Evolutionary conservation across 2,329 filamentous ascomycete genomes (phyloP).

Genomic region (Cadophora gregata): DNA sequence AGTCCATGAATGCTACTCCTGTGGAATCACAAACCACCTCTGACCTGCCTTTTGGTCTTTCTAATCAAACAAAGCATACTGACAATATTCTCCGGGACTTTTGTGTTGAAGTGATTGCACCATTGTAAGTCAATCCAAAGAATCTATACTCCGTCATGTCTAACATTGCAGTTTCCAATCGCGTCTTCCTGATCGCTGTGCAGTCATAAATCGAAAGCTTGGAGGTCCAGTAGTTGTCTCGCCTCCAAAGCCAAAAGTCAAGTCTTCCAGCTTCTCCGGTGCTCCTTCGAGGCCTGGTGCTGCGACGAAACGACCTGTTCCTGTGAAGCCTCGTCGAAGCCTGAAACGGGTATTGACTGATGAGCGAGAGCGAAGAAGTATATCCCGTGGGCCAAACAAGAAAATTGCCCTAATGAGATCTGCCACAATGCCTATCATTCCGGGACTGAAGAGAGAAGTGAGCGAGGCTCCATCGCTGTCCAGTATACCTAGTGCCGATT

Average conservation of each 20-base stretch:
- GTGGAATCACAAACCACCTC: slow-evolving; percentile 48
- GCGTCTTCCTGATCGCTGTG: slow-evolving; percentile 74
- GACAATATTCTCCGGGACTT: slow-evolving; percentile 74
- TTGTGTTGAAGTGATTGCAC: slow-evolving; percentile 79
- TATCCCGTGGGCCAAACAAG: slow-evolving; percentile 61
- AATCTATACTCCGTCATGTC: slow-evolving; percentile 22
- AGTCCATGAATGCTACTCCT: slow-evolving; percentile 53
- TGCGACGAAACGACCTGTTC: slow-evolving; percentile 54
- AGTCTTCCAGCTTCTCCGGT: slow-evolving; percentile 49
- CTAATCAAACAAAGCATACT: slow-evolving; percentile 33
- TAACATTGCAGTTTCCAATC: slow-evolving; percentile 69
- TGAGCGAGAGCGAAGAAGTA: slow-evolving; percentile 59
- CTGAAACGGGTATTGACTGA: slow-evolving; percentile 68
- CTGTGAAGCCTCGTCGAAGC: slow-evolving; percentile 53
- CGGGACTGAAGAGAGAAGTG: slow-evolving; percentile 70
- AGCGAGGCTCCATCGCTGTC: slow-evolving; percentile 63
- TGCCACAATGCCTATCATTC: slow-evolving; percentile 65
- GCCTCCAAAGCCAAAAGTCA: slow-evolving; percentile 57
- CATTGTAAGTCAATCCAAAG: slow-evolving; percentile 63
- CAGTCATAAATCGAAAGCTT: slow-evolving; percentile 75
- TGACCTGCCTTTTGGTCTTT: slow-evolving; percentile 21
- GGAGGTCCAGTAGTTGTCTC: slow-evolving; percentile 72
- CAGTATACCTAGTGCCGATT: slow-evolving; percentile 54
- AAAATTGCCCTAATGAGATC: slow-evolving; percentile 71
- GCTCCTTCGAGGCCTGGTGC: slow-evolving; percentile 57